A percentile compares a stretch with the other conserved stretches of the same genome.
phyloP scores from a whole-genome alignment of 345 rosid genomes.

The Cardamine resedifolia region DNA sequence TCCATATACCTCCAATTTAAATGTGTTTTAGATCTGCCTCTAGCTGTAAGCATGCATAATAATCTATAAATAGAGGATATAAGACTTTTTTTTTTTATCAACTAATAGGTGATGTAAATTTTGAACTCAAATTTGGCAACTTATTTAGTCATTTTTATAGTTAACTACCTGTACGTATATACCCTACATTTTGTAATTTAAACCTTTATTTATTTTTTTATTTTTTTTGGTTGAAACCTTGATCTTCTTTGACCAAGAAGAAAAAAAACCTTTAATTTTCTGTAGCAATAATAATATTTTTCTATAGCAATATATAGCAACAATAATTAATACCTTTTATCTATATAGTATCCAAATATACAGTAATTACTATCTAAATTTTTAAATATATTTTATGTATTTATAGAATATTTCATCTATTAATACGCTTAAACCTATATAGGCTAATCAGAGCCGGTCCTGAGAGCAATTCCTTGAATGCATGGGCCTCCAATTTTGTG shows the following conservation, averaged over 20 bases:
- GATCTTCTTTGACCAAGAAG: too few species aligned
- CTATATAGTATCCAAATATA: not conserved
- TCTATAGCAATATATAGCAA: not conserved
- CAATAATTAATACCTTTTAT: not conserved
- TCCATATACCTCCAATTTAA: too few species aligned
- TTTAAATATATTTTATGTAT: too few species aligned
- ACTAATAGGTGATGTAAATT: not conserved
- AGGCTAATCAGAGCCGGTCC: too few species aligned
- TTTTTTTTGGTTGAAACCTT: too few species aligned
- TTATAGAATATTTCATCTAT: not conserved
- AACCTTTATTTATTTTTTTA: not conserved
- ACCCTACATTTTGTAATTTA: not conserved
- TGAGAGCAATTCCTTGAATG: too few species aligned
- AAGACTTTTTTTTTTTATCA: not conserved
- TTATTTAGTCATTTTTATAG: not conserved
- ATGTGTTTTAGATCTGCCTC: too few species aligned
- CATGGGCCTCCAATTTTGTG: too few species aligned
- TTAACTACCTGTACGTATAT: not conserved
- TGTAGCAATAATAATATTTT: too few species aligned
- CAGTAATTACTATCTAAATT: not conserved
- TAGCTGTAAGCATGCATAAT: not conserved
- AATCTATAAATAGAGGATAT: not conserved
- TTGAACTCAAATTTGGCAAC: not conserved
- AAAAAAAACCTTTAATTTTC: too few species aligned
- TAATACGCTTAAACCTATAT: not conserved